phyloP scores from a whole-genome alignment of 2,329 filamentous ascomycete species.

The Cercospora canescens region DNA sequence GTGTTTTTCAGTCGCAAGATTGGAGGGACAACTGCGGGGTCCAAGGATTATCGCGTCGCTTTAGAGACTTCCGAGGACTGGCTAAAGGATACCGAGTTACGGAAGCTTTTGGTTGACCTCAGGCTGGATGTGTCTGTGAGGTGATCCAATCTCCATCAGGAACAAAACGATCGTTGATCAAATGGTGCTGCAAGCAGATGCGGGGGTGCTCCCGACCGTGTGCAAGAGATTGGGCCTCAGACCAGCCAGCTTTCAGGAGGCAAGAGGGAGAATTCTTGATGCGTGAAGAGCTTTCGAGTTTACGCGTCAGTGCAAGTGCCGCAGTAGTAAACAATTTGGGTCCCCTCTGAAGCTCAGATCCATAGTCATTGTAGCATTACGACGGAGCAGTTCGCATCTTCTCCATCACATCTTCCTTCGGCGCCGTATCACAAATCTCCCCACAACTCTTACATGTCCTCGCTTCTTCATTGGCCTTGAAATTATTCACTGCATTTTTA shows the following conservation, averaged over 20 bases:
- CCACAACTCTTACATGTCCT: conserved; percentile 80
- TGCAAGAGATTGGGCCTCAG: not conserved
- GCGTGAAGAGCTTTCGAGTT: not conserved
- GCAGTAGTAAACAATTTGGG: not conserved
- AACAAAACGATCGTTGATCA: no score
- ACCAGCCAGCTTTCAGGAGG: not conserved
- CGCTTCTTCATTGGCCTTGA: conserved; percentile 69
- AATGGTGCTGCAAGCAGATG: not conserved
- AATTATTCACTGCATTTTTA: conserved; percentile 83
- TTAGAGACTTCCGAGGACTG: not conserved
- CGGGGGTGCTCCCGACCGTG: not conserved
- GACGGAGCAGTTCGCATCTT: conserved; percentile 29
- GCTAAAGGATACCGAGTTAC: not conserved
- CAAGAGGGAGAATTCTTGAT: not conserved
- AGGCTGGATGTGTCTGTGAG: no score
- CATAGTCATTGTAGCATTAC: not conserved
- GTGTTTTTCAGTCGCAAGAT: not conserved
- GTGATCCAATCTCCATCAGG: no score
- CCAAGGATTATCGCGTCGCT: not conserved
- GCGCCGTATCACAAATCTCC: conserved; percentile 69
- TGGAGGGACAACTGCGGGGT: not conserved
- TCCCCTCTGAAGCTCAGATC: not conserved
- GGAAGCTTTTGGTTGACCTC: not conserved
- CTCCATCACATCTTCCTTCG: conserved; percentile 45
- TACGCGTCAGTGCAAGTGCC: not conserved